Evolutionary conservation across 345 rosid genomes (phyloP).

Genomic region (Lepidium aucheri): DNA sequence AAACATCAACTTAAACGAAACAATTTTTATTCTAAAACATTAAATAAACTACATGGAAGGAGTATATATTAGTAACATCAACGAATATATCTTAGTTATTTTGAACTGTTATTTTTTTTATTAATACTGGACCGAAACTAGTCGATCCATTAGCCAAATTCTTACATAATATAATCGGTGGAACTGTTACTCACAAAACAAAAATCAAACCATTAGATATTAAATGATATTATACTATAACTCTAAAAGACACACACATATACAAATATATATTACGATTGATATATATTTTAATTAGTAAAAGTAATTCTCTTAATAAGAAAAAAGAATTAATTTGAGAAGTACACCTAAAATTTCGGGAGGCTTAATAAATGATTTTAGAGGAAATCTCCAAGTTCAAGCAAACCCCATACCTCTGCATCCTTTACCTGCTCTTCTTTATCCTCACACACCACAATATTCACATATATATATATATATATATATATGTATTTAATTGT

Average conservation of each 20-base stretch:
- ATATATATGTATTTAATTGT: background rate
- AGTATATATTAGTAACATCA: background rate
- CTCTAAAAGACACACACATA: too few species aligned
- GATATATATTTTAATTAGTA: background rate
- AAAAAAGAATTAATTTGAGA: background rate
- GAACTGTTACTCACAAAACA: too few species aligned
- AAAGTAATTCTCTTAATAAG: background rate
- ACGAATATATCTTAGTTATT: background rate
- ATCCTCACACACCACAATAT: conserved; percentile 6
- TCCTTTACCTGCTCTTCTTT: conserved; percentile 29
- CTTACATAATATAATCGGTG: too few species aligned
- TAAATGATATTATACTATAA: too few species aligned
- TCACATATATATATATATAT: background rate
- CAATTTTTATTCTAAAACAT: too few species aligned
- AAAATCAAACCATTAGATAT: background rate
- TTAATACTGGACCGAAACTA: too few species aligned
- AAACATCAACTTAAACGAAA: too few species aligned
- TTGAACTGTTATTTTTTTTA: background rate
- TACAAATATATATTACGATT: too few species aligned
- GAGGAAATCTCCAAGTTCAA: conserved; percentile 28
- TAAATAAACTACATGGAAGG: too few species aligned
- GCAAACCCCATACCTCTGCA: conserved; percentile 33
- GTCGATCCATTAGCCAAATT: too few species aligned
- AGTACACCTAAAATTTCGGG: conserved; percentile 7
- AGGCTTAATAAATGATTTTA: conserved; percentile 1